Conservation (phyloP, 2,329 filamentous ascomycete genomes). For the Diaporthe citrichinensis region DNA sequence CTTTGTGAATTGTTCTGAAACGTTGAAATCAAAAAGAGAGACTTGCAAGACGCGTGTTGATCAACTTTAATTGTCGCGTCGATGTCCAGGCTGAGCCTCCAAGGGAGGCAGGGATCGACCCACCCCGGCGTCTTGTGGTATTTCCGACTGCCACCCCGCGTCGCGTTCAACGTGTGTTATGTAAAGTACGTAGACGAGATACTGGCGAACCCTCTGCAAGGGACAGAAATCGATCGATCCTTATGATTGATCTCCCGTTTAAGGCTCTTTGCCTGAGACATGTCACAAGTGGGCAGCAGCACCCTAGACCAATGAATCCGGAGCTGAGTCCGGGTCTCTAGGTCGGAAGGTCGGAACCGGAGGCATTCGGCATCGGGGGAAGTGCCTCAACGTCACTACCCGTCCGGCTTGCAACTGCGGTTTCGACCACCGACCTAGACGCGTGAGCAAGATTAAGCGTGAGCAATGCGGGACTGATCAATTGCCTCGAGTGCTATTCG, state of each 20-base stretch:
- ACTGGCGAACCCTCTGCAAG: neutral
- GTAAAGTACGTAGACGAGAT: neutral
- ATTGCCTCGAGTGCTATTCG: neutral
- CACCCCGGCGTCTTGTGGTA: neutral
- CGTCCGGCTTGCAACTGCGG: neutral
- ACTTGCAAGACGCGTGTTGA: slow-evolving; percentile 6
- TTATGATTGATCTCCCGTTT: neutral
- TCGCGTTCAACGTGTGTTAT: neutral
- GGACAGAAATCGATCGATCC: no score
- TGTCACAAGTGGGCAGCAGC: neutral
- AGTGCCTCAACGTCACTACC: neutral
- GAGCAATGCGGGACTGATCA: neutral
- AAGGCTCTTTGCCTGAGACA: neutral
- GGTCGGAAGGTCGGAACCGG: slow-evolving; percentile 7
- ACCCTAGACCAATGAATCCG: neutral
- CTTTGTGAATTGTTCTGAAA: neutral
- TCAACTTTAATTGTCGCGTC: slow-evolving; percentile 10
- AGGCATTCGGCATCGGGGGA: neutral
- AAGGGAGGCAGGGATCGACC: neutral
- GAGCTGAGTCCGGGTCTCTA: neutral
- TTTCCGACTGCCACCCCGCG: neutral
- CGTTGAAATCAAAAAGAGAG: neutral
- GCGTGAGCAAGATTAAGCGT: neutral
- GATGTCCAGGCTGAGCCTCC: no score
- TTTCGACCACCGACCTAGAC: neutral